A percentile compares a stretch with the other conserved stretches of the same genome.
Conservation (phyloP, 1,139 yeast genomes). For the Eremothecium gossypii region DNA sequence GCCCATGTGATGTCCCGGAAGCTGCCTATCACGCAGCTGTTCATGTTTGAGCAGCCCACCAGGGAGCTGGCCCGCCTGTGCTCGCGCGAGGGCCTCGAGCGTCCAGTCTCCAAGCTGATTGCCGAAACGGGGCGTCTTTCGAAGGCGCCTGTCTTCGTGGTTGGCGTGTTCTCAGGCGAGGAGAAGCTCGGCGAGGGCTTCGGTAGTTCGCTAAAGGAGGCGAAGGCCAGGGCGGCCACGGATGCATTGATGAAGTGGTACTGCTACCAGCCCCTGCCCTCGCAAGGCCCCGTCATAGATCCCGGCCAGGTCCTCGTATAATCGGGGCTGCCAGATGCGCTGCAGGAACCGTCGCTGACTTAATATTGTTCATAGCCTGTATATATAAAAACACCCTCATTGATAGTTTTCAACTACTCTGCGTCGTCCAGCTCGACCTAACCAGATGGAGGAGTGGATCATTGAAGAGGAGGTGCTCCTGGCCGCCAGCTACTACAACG, state of each 20-base stretch:
- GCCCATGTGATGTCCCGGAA: slow-evolving; percentile 73
- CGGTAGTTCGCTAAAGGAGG: slow-evolving; percentile 86
- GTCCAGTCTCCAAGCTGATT: slow-evolving; percentile 72
- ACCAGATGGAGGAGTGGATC: slow-evolving; percentile 1
- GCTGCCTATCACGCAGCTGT: slow-evolving; percentile 60
- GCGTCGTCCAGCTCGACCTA: background rate
- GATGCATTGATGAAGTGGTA: slow-evolving; percentile 89
- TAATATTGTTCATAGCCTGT: slow-evolving; percentile 1
- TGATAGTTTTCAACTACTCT: background rate
- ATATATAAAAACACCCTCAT: slow-evolving; percentile 1
- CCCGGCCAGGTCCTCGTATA: slow-evolving; percentile 37
- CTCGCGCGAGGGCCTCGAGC: slow-evolving; percentile 63
- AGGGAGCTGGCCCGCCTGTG: slow-evolving; percentile 74
- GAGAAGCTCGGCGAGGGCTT: slow-evolving; percentile 89
- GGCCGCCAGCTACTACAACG: background rate
- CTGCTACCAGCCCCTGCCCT: slow-evolving; percentile 65
- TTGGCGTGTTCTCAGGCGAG: slow-evolving; percentile 81
- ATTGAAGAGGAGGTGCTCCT: slow-evolving; percentile 2
- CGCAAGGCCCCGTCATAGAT: slow-evolving; percentile 32
- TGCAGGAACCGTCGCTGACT: slow-evolving; percentile 1
- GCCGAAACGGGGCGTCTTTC: slow-evolving; percentile 92
- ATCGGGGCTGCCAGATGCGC: background rate
- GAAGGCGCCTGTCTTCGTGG: slow-evolving; percentile 76
- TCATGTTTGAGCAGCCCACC: slow-evolving; percentile 77
- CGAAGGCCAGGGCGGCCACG: slow-evolving; percentile 85